Evolutionary conservation across 352 stramenopile species (phyloP), one percentile per base, ranked within the genome.

Genomic region (Globisporangium nunn): DNA sequence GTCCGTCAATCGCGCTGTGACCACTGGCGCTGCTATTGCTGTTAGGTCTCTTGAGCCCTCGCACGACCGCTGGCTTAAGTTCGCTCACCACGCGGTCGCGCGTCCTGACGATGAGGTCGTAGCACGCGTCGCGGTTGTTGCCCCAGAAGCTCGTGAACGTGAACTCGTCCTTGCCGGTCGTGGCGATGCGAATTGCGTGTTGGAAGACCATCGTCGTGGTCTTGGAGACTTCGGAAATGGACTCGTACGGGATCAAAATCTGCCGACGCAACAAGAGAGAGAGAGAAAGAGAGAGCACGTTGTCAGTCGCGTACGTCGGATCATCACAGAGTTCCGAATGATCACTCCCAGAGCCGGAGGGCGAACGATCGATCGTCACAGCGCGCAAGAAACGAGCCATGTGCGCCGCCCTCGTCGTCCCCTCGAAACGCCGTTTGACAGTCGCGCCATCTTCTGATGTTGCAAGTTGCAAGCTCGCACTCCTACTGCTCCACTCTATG

Each of bases 111-210:
- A 94, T 81, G n/a, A 94, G 60, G 7, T 91, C 78, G 50, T 78
- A 91, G 66, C 82, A 94, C 45, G 54, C 70, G 67, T 94, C 85
- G 45, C 81, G 77, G 56, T 93, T 90, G 52, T 71, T 84, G 30
- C 85, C 81, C 84, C 84, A 94, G 49, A 94, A 94, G 54, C 79
- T 88, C 56, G 80, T 87, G 66, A 94, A 91, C 58, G 85, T 91
- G 61, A 85, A 94, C 66, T 90, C 80, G 52, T 87, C 75, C 60
- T 89, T 75, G 29, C 35, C 37, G 35, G 72, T 71, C 15, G 78
- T 91, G 37, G 68, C 67, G 51, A 93, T 75, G 12, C 81, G 81
- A 44, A 94, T 85, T 33, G 81, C 70, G 53, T 82, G 64, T 41
- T 90, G 81, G 73, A 93, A 93, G 51, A 92, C 60, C 67, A 94